phyloP scores from a whole-genome alignment of 345 rosid genomes.

The Combretum micranthum region DNA sequence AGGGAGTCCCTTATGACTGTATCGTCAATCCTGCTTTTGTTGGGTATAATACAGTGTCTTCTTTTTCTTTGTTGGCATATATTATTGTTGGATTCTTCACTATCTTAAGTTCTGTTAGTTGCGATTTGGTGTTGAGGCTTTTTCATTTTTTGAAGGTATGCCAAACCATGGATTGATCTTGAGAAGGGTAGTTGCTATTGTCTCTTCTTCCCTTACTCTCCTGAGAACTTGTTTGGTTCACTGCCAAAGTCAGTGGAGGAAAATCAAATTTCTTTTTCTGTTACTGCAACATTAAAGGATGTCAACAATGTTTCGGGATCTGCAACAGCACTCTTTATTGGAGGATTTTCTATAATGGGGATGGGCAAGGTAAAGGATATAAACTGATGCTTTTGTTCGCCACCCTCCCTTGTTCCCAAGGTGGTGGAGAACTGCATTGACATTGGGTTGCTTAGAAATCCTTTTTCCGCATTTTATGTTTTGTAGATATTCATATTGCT shows the following conservation, averaged over 20 bases:
- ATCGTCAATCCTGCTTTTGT: conserved; percentile 67
- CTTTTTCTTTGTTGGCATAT: neutral
- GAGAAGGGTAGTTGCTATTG: conserved; percentile 49
- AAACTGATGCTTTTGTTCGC: neutral
- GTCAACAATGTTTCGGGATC: conserved; percentile 57
- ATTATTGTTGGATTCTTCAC: neutral
- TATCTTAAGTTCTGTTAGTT: conserved; percentile 8
- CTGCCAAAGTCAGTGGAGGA: conserved; percentile 39
- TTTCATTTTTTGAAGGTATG: conserved; percentile 45
- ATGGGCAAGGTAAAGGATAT: conserved; percentile 50
- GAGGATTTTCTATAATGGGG: conserved; percentile 77
- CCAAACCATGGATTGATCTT: conserved; percentile 67
- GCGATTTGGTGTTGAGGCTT: conserved; percentile 1
- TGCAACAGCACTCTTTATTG: conserved; percentile 73
- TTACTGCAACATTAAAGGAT: conserved; percentile 56
- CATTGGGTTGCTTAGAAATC: neutral
- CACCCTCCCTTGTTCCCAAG: neutral
- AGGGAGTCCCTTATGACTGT: conserved; percentile 49
- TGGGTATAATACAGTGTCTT: conserved; percentile 49
- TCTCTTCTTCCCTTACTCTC: conserved; percentile 84
- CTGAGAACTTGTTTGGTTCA: conserved; percentile 74
- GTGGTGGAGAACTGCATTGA: neutral
- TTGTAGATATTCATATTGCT: too few species aligned
- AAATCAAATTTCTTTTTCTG: conserved; percentile 46
- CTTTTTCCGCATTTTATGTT: neutral